Evolutionary conservation across 1,284 basidiomycete genomes (phyloP), one percentile per base, ranked within the genome.

Genomic region (Laetiporus sulphureus): DNA sequence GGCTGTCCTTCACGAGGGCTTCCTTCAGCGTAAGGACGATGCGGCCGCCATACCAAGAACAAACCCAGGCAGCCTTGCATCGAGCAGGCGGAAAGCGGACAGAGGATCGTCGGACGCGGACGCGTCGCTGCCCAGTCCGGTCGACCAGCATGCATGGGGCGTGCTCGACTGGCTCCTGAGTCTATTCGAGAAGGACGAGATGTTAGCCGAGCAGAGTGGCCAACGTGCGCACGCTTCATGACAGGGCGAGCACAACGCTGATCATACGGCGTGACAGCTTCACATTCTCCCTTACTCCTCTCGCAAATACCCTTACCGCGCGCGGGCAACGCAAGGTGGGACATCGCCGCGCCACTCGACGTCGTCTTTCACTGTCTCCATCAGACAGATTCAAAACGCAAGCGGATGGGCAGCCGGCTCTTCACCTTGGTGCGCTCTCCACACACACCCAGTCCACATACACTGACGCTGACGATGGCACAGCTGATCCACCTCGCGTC

Each of bases 241-340:
- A 38, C 36, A 25, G 21, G 23, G 20, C 16, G 15, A 16, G 27
- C 33, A 8, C 11, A 8, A 5, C 8, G 20, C 20, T 35, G 11
- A 22, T 35, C 33, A 32, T 21, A 4, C 22, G n/a, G n/a, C 22
- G 16, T n/a, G 21, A 35, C 47, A 85, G 82, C 61, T 34, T 67
- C 58, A 36, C 69, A 76, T 53, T 85, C 83, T 3, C 65, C 68
- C 4, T 65, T 82, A 21, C 64, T 86, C 29, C 58, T 85, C 21
- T 65, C 67, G n/a, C 81, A 85, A 55, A 72, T 87, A n/a, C 79
- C 81, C 22, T 64, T 67, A 1, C 67, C 77, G n/a, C 67, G 75
- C 48, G 62, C 66, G 38, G 68, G 65, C 35, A 55, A 56, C 21
- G 60, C 68, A 7, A 68, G 78, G 51, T 82, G 77, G 73, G 79